A percentile compares a stretch with the other conserved stretches of the same genome.
Conservation (phyloP, 2,329 filamentous ascomycete genomes). For the Neonectria sp. region DNA sequence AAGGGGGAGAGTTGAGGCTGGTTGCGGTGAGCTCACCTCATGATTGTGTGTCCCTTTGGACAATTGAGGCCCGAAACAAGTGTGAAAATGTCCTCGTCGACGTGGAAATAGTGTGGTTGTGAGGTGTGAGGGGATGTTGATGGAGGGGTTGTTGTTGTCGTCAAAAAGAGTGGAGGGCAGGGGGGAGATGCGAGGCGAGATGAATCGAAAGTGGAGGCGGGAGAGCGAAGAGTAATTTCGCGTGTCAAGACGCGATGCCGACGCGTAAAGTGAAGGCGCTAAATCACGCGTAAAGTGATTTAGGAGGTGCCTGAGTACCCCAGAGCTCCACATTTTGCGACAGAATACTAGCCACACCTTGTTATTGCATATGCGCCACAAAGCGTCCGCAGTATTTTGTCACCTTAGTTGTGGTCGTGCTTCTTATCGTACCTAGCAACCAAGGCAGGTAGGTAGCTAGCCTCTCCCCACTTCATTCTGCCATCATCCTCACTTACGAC, state of each 20-base stretch:
- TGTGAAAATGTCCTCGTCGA: constrained; percentile 12
- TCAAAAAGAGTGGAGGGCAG: constrained; percentile 38
- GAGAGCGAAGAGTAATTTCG: constrained; percentile 44
- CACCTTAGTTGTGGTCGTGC: constrained; percentile 7
- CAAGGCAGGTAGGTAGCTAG: neutral
- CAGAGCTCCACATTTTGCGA: neutral
- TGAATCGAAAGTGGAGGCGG: constrained; percentile 36
- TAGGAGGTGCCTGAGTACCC: neutral
- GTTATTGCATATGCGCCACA: accelerated
- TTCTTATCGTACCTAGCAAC: constrained; percentile 10
- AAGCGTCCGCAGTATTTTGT: constrained; percentile 36
- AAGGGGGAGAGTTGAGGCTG: constrained; percentile 3
- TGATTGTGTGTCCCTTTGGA: constrained; percentile 23
- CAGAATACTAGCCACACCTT: constrained; percentile 15
- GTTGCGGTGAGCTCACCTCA: constrained; percentile 29
- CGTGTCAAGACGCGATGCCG: constrained; percentile 44
- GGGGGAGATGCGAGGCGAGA: constrained; percentile 37
- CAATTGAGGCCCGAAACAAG: constrained; percentile 1
- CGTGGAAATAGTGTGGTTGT: neutral
- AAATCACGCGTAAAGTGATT: constrained; percentile 57
- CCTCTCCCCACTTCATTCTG: constrained; percentile 15
- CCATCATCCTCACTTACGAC: constrained; percentile 23
- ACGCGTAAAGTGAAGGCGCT: constrained; percentile 63
- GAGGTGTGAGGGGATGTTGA: constrained; percentile 5
- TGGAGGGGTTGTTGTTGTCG: constrained; percentile 32